A percentile compares a stretch with the other conserved stretches of the same genome.
These are phyloP conservation scores for Phytophthora europaea DNA, from an alignment of 352 stramenopile genomes.

Conservation along the genomic window DNA sequence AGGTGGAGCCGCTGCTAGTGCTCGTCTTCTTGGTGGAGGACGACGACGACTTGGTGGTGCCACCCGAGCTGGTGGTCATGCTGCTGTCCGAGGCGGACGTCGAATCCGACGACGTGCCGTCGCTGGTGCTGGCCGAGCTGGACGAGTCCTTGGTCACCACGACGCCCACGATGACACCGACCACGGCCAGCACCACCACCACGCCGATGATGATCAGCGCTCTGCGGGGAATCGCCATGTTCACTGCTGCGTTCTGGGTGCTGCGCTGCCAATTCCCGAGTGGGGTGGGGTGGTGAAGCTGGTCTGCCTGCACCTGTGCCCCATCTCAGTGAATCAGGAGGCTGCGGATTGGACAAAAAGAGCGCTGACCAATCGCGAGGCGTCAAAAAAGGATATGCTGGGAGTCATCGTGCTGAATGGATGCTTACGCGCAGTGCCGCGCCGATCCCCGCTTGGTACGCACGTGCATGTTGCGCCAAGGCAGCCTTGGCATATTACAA, in stretches of 20 bases:
- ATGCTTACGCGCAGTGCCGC: conserved; percentile 21
- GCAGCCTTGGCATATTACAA: not conserved
- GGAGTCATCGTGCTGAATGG: conserved; percentile 24
- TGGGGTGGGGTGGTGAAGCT: conserved; percentile 10
- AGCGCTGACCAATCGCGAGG: conserved; percentile 1
- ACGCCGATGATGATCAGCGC: conserved; percentile 49
- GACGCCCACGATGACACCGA: conserved; percentile 61
- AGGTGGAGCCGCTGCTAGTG: conserved; percentile 32
- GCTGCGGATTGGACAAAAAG: conserved; percentile 1
- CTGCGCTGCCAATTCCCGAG: conserved; percentile 30
- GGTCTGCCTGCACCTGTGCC: too few species aligned
- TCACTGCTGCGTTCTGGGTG: conserved; percentile 1
- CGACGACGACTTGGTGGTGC: conserved; percentile 34
- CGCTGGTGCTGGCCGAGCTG: conserved; percentile 35
- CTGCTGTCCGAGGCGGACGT: conserved; percentile 24
- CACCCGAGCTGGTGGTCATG: conserved; percentile 25
- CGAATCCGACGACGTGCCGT: conserved; percentile 28
- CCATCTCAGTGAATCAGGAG: conserved; percentile 17
- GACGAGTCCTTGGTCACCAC: conserved; percentile 41
- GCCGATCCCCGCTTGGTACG: conserved; percentile 13
- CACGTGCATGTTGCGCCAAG: conserved; percentile 9
- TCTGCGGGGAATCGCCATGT: conserved; percentile 30
- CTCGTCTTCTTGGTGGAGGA: conserved; percentile 33
- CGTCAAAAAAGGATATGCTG: conserved; percentile 25
- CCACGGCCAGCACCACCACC: conserved; percentile 54